A percentile compares a stretch with the other conserved stretches of the same genome.
Evolutionary conservation across 306 rosid species (phyloP).

Genomic region (Leucaena leucocephala): DNA sequence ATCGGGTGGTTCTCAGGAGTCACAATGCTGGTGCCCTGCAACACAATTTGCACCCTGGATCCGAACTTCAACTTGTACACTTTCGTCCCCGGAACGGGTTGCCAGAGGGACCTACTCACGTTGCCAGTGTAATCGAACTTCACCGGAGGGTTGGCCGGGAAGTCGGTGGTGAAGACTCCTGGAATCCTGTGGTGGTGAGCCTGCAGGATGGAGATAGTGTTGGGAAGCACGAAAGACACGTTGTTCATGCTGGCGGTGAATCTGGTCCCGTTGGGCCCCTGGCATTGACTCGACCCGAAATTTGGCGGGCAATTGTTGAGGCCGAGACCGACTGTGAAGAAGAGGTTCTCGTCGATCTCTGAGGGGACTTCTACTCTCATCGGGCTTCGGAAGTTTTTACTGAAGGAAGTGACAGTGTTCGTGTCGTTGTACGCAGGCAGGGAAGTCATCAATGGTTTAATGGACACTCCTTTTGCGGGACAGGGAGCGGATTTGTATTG

Average conservation of each 20-base stretch:
- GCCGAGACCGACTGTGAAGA: slow-evolving; percentile 78
- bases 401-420: slow-evolving; percentile 68
- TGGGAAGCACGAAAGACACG: slow-evolving; percentile 75
- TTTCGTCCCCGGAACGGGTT: slow-evolving; percentile 67
- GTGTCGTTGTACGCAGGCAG: slow-evolving; percentile 91
- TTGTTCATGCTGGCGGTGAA: slow-evolving; percentile 90
- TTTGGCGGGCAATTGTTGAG: slow-evolving; percentile 70
- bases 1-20: slow-evolving; percentile 86
- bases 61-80: slow-evolving; percentile 69
- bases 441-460: slow-evolving; percentile 57
- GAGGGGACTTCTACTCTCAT: slow-evolving; percentile 65
- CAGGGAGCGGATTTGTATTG: slow-evolving; percentile 59
- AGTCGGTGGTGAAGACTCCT: slow-evolving; percentile 73
- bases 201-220: slow-evolving; percentile 65
- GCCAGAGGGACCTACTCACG: slow-evolving; percentile 81
- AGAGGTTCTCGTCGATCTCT: slow-evolving; percentile 67
- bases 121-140: slow-evolving; percentile 83
- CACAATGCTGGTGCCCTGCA: slow-evolving; percentile 81
- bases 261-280: slow-evolving; percentile 91
- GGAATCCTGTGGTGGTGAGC: slow-evolving; percentile 66
- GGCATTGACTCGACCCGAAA: slow-evolving; percentile 47
- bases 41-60: slow-evolving; percentile 75
- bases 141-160: slow-evolving; percentile 68
- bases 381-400: slow-evolving; percentile 58
- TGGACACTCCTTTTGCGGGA: slow-evolving; percentile 39